Base-by-base conservation (phyloP, 73 alveolate species). In the Tetrahymena malaccensis region DNA sequence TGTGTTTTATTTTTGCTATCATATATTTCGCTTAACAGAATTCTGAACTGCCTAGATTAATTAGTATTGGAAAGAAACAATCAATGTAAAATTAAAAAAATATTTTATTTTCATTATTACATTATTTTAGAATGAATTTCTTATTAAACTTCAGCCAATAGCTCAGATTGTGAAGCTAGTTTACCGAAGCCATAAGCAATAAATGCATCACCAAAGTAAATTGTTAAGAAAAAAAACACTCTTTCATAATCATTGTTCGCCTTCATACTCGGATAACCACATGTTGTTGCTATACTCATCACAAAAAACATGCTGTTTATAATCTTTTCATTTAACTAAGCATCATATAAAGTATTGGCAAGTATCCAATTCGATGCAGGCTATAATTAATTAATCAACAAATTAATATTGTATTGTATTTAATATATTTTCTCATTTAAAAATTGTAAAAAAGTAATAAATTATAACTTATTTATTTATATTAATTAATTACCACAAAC, bases 101-200 rank as follows among this genome's bases (percentile, higher is more conserved):
- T 17, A 8, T 37, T 4, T 37, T 15, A 11, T 7, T 13, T 44
- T 13, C 4, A 7, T 50, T 5, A 19, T 70, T 70, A 70, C 89
- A 70, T 70, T 11, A 70, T 70, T 70, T 70, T 70, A 7, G 89
- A 70, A 40, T 70, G 34, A 70, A 70, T 70, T 31, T 70, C 89
- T 70, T 4, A 6, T 3, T 70, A 70, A 4, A 70, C 40, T 70
- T 70, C 31, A 19, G 89, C 37, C 17, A 70, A 70, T 22, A 70
- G 22, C 31, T 70, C 89, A 70, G 89, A 70, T n/a, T 70, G 25
- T 10, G 89, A 70, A 70, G 89, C 89, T 17, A 70, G 11, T n/a
- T 70, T 70, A 43, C 98, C 97, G 57, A 96, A 96, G 15, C 97
- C 98, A 22, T 94, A 94, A 22, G 98, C 98, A 70, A 96, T 96